Evolutionary conservation across 2,329 filamentous ascomycete genomes (phyloP), one percentile per base, ranked within the genome.

Genomic region (Exophiala lecanii-corni): DNA sequence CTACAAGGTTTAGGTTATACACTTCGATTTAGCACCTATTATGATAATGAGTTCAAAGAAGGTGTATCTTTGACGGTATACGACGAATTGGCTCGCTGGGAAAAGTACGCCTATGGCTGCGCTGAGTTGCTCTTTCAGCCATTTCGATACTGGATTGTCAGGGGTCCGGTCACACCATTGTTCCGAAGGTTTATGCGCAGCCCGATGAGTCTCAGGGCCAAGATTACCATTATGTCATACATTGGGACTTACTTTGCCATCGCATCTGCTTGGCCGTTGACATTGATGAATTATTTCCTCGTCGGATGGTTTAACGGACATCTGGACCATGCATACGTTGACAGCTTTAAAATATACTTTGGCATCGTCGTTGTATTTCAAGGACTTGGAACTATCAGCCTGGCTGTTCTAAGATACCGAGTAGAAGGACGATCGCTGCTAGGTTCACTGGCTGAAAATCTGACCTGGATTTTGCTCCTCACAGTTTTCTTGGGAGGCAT

Each of bases 21-120:
- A 30, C 76, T 86, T 39, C 80, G 84, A n/a, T 69, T 86, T 1
- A 83, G 76, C 13, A 74, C 79, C 0, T 88, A 85, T 65, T 77
- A 81, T 44, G 74, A 76, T 25, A 75, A 79, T 4, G 82, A 77
- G 5, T 88, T 87, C 65, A 79, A 86, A 56, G 85, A 89, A 60
- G 86, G 86, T 51, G 86, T 89, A 37, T 89, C 85, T 2, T 70
- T 91, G 45, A 89, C 85, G 0, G 84, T 89, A 9, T 89, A 89
- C 59, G 86, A 89, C 63, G 86, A 89, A 63, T 72, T 91, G 47
- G 82, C 84, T 2, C 81, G 86, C 44, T 91, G 86, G 85, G 86
- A 91, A 60, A 91, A 91, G 65, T 89, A 88, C 60, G 86, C 86
- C 2, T 89, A 88, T 56, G 85, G 85, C 25, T 89, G 86, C 65